Percentiles rank a stretch among this genome's conserved stretches.
Evolutionary conservation across 1,139 yeast species (phyloP).

Genomic region (Yamadazyma atmosphaerica): DNA sequence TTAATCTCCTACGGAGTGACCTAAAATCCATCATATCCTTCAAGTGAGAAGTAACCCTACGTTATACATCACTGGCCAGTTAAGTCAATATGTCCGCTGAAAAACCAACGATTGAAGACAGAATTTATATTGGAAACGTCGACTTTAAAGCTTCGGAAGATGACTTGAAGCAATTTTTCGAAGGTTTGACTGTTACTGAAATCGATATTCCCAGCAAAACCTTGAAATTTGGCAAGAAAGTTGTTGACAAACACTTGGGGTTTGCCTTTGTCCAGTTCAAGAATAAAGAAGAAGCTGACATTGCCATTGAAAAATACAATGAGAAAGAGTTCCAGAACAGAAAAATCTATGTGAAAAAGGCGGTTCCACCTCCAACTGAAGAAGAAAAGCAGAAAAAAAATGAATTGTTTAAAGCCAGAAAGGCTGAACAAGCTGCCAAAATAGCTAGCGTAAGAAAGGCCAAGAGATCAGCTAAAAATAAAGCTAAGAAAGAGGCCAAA

Average conservation of each 20-base stretch:
- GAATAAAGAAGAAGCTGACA: conserved; percentile 47
- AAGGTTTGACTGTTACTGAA: conserved; percentile 34
- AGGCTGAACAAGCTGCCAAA: conserved; percentile 25
- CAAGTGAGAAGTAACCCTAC: no score
- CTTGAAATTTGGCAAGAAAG: conserved; percentile 30
- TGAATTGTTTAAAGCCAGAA: conserved; percentile 39
- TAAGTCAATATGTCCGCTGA: conserved; percentile 20
- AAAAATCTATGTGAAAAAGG: conserved; percentile 50
- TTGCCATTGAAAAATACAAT: conserved; percentile 45
- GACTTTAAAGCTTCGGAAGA: conserved; percentile 53
- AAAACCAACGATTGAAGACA: conserved; percentile 39
- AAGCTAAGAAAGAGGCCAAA: conserved; percentile 16
- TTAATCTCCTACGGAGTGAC: conserved; percentile 2
- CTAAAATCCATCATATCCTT: not conserved
- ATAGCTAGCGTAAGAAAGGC: conserved; percentile 21
- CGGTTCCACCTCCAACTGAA: conserved; percentile 53
- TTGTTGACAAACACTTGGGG: conserved; percentile 45
- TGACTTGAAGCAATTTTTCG: conserved; percentile 47
- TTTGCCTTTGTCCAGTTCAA: conserved; percentile 56
- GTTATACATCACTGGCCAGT: not conserved
- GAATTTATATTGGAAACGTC: conserved; percentile 54
- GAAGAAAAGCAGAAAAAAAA: conserved; percentile 43
- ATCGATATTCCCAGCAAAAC: conserved; percentile 45
- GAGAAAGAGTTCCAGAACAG: conserved; percentile 49
- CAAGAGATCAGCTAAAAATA: conserved; percentile 12